Base-by-base conservation (phyloP, 176 grass and related monocot species). In the Themeda triandra region DNA sequence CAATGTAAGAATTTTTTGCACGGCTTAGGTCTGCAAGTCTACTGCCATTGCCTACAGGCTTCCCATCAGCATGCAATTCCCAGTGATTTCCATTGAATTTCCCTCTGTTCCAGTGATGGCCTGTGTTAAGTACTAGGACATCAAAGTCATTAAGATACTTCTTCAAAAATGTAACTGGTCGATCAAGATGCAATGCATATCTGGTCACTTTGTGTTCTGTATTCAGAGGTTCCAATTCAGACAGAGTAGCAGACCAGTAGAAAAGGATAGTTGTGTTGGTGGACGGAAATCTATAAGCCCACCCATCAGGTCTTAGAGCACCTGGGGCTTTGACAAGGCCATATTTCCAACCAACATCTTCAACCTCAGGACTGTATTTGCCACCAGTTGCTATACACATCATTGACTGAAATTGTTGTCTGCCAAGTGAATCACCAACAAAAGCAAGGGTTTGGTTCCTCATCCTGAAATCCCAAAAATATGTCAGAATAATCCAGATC, bases 41-140 rank as follows among this genome's bases (percentile, higher is more conserved):
- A 78, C 78, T 80, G 63, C 82, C 81, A 32, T 90, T 59, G 31
- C 64, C 84, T 58, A 90, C 40, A 46, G 91, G 91, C 41, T 80
- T 83, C 39, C 91, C 93, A 87, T 84, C 80, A 40, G 87, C 93
- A 71, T 96, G 88, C 78, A 96, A 48, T 80, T 96, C 86, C 96
- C 96, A 99, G 29, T 86, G 71, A 23, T 99, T 99, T 82, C 88
- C 91, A 63, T 37, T 83, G 71, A 99, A 99, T 86, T 99, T 99
- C 23, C 92, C 93, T 89, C 96, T 94, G 65, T 99, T 99, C 96
- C 96, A 99, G 64, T 99, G 96, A 85, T 99, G 96, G 31, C 96
- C 96, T 6, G 96, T 99, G 89, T 99, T 99, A 33, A 99, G 87
- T 51, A 99, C 89, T 32, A 99, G 84, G 49, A 94, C 88, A 85